Evolutionary conservation across 2,329 filamentous ascomycete species (phyloP).

Genomic region (Sporothrix luriei): DNA sequence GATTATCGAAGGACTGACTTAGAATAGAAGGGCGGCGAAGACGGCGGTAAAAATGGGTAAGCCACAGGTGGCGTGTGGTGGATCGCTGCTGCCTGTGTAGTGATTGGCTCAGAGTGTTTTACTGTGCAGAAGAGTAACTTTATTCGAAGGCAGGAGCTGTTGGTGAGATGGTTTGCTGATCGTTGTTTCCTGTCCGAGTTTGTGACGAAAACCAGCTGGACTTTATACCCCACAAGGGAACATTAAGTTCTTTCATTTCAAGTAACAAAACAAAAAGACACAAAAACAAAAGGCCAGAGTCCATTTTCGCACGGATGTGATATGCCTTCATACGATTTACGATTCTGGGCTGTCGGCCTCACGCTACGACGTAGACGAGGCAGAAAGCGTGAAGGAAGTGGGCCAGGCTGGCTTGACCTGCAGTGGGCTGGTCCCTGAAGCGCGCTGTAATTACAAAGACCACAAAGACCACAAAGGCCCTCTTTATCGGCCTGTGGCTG

Average conservation of each 20-base stretch:
- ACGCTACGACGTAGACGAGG: conserved; percentile 18
- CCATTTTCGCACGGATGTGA: background rate
- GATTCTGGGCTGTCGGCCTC: conserved; percentile 14
- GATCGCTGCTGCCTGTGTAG: conserved; percentile 16
- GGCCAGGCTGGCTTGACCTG: background rate
- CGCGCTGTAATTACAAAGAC: background rate
- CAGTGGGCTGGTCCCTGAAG: conserved; percentile 18
- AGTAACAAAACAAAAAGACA: no score
- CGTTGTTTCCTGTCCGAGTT: background rate
- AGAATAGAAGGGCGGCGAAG: conserved; percentile 14
- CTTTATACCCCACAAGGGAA: background rate
- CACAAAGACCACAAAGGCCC: background rate
- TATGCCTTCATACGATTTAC: background rate
- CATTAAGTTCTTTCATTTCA: background rate
- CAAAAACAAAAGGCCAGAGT: no score
- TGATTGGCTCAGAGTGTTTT: background rate
- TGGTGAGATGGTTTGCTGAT: background rate
- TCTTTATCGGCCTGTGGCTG: background rate
- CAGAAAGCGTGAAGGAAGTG: conserved; percentile 5
- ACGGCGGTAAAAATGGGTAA: conserved; percentile 22
- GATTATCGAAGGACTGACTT: background rate
- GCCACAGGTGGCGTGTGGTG: conserved; percentile 11
- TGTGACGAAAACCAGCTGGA: background rate
- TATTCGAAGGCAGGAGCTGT: background rate
- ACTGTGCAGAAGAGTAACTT: background rate